These are phyloP conservation scores for Paecilomyces formosus DNA, from an alignment of 2,329 filamentous ascomycete genomes.

Conservation along the genomic window DNA sequence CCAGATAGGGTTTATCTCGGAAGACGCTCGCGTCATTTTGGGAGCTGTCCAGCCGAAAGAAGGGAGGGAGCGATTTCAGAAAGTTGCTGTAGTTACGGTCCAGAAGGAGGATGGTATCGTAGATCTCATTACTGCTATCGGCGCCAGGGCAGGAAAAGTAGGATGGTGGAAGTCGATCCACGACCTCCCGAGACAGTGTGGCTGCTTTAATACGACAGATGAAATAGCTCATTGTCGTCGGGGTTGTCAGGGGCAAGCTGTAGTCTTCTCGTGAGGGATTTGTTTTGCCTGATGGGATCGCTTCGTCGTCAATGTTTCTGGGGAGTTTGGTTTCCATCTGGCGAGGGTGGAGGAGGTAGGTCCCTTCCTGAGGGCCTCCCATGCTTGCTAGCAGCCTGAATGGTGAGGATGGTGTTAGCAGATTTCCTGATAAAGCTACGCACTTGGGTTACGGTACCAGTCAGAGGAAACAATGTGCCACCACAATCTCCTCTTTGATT, in stretches of 20 bases:
- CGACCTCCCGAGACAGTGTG: neutral
- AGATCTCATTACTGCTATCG: neutral
- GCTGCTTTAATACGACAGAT: neutral
- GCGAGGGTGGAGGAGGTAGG: neutral
- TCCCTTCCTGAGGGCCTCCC: neutral
- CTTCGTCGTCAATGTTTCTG: neutral
- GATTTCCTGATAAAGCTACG: neutral
- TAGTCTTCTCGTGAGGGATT: neutral
- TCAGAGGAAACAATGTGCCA: neutral
- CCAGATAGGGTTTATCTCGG: neutral
- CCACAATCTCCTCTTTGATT: neutral
- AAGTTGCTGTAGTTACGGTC: neutral
- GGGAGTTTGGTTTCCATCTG: neutral
- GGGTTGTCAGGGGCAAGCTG: neutral
- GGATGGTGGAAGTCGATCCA: neutral
- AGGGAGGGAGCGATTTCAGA: neutral
- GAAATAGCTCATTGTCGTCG: neutral
- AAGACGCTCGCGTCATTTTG: neutral
- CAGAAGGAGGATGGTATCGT: neutral
- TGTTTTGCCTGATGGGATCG: neutral
- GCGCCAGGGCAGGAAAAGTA: neutral
- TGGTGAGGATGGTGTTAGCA: neutral
- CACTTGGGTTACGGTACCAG: neutral
- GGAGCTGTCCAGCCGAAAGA: neutral
- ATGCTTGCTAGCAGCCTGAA: neutral